Evolutionary conservation across 805 yeast species (phyloP).

Genomic region (Grigorovia humatica): DNA sequence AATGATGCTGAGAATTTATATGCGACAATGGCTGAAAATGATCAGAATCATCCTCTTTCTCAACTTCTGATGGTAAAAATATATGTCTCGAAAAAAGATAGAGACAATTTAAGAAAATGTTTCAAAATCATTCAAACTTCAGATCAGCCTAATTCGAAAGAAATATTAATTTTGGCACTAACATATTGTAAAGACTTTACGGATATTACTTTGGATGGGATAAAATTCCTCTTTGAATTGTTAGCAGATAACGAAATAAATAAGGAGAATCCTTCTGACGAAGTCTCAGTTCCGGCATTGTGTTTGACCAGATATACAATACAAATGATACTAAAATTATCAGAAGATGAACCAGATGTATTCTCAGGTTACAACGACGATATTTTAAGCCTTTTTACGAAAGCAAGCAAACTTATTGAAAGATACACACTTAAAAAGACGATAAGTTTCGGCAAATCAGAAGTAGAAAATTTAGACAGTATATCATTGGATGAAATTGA

Average conservation of each 20-base stretch:
- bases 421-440: constrained; percentile 9
- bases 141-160: constrained; percentile 27
- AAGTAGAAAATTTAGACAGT: constrained; percentile 5
- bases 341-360: constrained; percentile 7
- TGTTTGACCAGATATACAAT: constrained; percentile 24
- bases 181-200: constrained; percentile 22
- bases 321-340: constrained; percentile 24
- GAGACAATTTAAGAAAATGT: constrained; percentile 11
- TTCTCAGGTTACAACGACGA: constrained; percentile 1
- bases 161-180: constrained; percentile 27
- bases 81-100: constrained; percentile 10
- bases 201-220: constrained; percentile 19
- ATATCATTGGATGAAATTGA: constrained; percentile 29
- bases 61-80: constrained; percentile 27
- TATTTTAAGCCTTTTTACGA: constrained; percentile 6
- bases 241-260: constrained; percentile 8
- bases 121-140: constrained; percentile 27
- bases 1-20: constrained; percentile 16
- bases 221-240: constrained; percentile 21
- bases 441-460: background rate
- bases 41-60: constrained; percentile 21
- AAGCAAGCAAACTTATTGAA: constrained; percentile 6
- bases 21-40: constrained; percentile 16
- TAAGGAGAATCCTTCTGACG: background rate
- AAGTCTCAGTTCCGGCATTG: constrained; percentile 17